Evolutionary conservation across 345 rosid species (phyloP).

Genomic region (Bruguiera sexangula): DNA sequence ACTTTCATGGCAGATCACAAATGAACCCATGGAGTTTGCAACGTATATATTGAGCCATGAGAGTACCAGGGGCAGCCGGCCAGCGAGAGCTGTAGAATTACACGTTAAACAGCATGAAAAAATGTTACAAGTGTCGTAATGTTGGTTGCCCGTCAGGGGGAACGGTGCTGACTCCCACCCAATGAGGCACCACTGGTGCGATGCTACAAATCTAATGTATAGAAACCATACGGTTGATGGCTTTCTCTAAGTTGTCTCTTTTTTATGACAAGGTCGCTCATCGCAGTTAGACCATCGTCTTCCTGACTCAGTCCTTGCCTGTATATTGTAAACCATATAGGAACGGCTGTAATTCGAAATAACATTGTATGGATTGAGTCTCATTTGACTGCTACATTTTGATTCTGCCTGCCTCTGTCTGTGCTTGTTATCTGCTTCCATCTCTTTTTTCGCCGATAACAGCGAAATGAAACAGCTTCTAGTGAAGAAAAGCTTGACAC

Average conservation of each 20-base stretch:
- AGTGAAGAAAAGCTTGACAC: too few species aligned
- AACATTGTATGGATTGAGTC: neutral
- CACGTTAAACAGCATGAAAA: neutral
- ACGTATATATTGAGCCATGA: neutral
- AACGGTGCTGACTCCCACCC: neutral
- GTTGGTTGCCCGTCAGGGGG: neutral
- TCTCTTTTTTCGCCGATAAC: too few species aligned
- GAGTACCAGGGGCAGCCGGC: neutral
- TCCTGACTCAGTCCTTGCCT: slow-evolving; percentile 14
- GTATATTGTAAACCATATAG: slow-evolving; percentile 30
- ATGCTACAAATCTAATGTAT: slow-evolving; percentile 15
- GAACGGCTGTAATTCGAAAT: slow-evolving; percentile 19
- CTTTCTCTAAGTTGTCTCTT: slow-evolving; percentile 7
- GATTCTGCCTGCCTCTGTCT: neutral
- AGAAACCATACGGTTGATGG: slow-evolving; percentile 18
- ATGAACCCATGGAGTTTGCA: slow-evolving; percentile 5
- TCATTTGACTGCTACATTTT: neutral
- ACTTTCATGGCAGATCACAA: neutral
- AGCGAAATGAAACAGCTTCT: too few species aligned
- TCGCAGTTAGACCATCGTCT: neutral
- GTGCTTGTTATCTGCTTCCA: too few species aligned
- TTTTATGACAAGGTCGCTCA: slow-evolving; percentile 18
- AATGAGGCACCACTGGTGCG: slow-evolving; percentile 27
- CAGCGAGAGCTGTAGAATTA: neutral
- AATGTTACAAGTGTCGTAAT: neutral